Percentiles rank a stretch among this genome's conserved stretches.
These are phyloP conservation scores for Coemansia umbellata DNA, from an alignment of 192 early-diverging fungal species.

Conservation along the genomic window DNA sequence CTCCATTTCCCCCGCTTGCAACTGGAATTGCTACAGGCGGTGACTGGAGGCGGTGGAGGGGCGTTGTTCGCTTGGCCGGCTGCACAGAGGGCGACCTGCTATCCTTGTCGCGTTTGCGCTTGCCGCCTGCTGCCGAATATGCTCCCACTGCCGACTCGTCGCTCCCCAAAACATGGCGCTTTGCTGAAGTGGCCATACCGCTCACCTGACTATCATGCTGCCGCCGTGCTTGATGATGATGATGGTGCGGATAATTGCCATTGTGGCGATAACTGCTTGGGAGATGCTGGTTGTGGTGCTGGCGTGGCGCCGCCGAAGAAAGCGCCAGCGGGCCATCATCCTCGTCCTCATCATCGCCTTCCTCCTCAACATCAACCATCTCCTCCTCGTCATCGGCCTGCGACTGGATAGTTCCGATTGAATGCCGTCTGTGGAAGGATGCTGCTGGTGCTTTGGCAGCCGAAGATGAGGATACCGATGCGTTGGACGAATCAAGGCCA, in stretches of 20 bases:
- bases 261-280: background rate
- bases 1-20: background rate
- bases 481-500: constrained; percentile 1
- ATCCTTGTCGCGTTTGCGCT: constrained; percentile 40
- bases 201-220: constrained; percentile 23
- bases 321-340: background rate
- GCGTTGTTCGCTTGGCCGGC: background rate
- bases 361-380: constrained; percentile 35
- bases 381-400: constrained; percentile 22
- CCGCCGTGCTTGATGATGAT: constrained; percentile 6
- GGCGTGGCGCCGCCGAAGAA: background rate
- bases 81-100: constrained; percentile 17
- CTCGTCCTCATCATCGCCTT: background rate
- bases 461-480: background rate
- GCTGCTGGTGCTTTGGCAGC: background rate
- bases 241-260: background rate
- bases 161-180: constrained; percentile 5
- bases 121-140: constrained; percentile 4
- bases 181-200: background rate
- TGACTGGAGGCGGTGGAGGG: constrained; percentile 10
- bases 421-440: constrained; percentile 44
- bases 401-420: constrained; percentile 39
- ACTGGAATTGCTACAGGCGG: constrained; percentile 3
- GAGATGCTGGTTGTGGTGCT: background rate
- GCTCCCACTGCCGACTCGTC: background rate